Evolutionary conservation across 306 rosid genomes (phyloP), one percentile per base, ranked within the genome.

Genomic region (Corylus americana): DNA sequence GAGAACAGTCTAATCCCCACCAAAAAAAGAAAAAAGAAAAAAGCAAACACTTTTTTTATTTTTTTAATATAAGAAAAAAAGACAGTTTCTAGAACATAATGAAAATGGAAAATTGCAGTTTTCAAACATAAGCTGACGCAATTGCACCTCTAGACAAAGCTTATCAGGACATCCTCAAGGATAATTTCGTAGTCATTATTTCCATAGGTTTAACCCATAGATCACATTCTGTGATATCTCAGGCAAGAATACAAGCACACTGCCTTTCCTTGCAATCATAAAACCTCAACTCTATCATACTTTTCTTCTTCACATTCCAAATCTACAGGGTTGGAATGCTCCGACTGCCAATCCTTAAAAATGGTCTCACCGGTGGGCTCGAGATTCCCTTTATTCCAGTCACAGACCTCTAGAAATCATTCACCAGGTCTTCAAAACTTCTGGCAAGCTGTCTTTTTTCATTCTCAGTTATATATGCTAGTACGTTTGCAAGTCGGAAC

Each of bases 231-330:
- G 78, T 14, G 87, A 54, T 61, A 72, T 59, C 70, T 55, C 68
- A 66, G 70, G 78, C 69, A 78, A 75, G 63, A 37, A 71, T 74
- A 48, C 74, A 14, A 17, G 31, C 73, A 74, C 71, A 74, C 71
- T 68, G 77, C 58, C 35, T 81, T 71, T 20, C 55, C 75, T 70
- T 76, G 79, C 70, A 79, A 80, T 67, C 74, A 88, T 78, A 84
- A 48, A 81, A 81, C 71, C 50, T 70, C 81, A 70, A 6, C 51
- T 79, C 69, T 64, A 81, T 70, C 25, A 25, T 7, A 83, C 63
- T 8, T 81, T 75, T 5, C 73, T 79, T 73, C 66, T 31, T 55
- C 77, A 80, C 73, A 82, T 58, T 83, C 75, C 49, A 55, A 73
- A 70, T 50, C 66, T 55, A 71, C 44, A 42, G 59, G 82, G 61